Evolutionary conservation across 176 grass and related monocot genomes (phyloP).

Genomic region (Aechmea fasciata): DNA sequence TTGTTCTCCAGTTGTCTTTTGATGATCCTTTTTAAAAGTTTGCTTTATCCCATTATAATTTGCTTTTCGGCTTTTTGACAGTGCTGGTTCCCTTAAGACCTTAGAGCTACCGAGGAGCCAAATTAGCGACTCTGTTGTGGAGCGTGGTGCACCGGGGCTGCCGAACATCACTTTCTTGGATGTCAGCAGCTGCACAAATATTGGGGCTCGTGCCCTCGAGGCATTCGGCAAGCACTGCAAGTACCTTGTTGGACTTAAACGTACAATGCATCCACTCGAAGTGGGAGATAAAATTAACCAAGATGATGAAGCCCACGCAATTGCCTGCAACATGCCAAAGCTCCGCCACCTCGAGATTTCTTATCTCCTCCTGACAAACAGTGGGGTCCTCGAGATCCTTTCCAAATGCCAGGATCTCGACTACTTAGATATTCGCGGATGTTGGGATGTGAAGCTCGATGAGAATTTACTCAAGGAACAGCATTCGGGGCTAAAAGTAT

Average conservation of each 20-base stretch:
- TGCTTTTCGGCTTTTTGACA: slow-evolving; percentile 13
- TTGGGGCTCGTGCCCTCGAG: slow-evolving; percentile 61
- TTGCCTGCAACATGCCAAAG: slow-evolving; percentile 68
- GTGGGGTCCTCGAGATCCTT: slow-evolving; percentile 55
- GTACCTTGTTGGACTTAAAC: slow-evolving; percentile 44
- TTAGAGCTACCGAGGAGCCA: slow-evolving; percentile 85
- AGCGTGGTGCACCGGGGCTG: slow-evolving; percentile 47
- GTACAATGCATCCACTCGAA: slow-evolving; percentile 81
- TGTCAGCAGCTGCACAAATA: slow-evolving; percentile 83
- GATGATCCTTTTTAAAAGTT: neutral
- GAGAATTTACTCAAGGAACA: slow-evolving; percentile 51
- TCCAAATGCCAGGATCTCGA: slow-evolving; percentile 57
- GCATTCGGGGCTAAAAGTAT: slow-evolving; percentile 40
- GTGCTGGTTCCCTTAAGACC: slow-evolving; percentile 49
- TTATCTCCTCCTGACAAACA: slow-evolving; percentile 64
- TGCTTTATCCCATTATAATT: neutral
- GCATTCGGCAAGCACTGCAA: slow-evolving; percentile 74
- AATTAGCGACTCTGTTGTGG: slow-evolving; percentile 74
- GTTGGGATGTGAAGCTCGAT: slow-evolving; percentile 77
- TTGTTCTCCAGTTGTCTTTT: neutral
- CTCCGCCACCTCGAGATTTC: slow-evolving; percentile 72
- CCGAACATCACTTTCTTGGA: slow-evolving; percentile 71
- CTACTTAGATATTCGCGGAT: slow-evolving; percentile 77
- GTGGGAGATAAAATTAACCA: slow-evolving; percentile 60
- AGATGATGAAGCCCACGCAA: slow-evolving; percentile 80